Evolutionary conservation across 441 rosid species (phyloP).

Genomic region (Populus hybrid): DNA sequence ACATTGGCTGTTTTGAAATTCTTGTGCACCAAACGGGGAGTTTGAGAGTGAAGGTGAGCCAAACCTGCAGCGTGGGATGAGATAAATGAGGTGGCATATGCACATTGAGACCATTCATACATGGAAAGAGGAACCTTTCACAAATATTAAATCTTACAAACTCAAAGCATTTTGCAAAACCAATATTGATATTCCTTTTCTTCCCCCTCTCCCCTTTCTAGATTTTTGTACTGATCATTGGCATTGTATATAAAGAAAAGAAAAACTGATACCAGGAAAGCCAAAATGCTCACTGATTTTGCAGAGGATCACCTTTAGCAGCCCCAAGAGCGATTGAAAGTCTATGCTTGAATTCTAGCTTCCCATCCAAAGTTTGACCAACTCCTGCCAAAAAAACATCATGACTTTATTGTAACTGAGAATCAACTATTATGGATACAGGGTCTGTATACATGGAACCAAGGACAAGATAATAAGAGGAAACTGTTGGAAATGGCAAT

Average conservation of each 20-base stretch:
- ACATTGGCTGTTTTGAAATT: constrained; percentile 70
- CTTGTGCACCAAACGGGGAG: constrained; percentile 59
- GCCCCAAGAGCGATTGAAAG: constrained; percentile 68
- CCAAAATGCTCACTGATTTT: constrained; percentile 81
- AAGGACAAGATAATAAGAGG: neutral
- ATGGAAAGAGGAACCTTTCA: constrained; percentile 12
- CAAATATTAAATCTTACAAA: constrained; percentile 17
- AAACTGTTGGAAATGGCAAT: neutral
- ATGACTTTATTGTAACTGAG: constrained; percentile 1
- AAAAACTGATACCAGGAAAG: constrained; percentile 37
- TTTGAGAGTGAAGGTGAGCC: constrained; percentile 51
- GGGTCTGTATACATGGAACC: neutral
- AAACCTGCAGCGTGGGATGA: constrained; percentile 47
- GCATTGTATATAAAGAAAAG: constrained; percentile 19
- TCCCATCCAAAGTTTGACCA: constrained; percentile 38
- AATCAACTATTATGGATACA: neutral
- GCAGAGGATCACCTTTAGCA: constrained; percentile 81
- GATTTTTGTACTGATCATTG: neutral
- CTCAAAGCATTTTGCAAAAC: constrained; percentile 15
- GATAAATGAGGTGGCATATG: constrained; percentile 20
- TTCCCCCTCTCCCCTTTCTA: neutral
- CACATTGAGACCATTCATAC: constrained; percentile 15
- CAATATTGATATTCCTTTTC: constrained; percentile 14
- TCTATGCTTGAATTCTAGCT: constrained; percentile 67
- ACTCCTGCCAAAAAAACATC: constrained; percentile 32